phyloP scores from a whole-genome alignment of 108 stramenopile genomes.

The Licmophora abbreviata region DNA sequence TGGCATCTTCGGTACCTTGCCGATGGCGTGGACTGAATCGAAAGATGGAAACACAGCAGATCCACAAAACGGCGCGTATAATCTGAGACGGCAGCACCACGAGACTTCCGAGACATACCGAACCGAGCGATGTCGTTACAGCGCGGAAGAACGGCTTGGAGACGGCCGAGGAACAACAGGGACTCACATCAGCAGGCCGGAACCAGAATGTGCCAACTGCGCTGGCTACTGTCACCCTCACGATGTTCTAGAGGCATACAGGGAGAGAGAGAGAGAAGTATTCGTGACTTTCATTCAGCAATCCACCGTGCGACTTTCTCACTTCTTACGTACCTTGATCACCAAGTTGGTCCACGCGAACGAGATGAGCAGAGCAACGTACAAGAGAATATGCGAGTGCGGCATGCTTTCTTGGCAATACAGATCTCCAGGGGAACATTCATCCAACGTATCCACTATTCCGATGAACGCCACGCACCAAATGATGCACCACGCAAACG shows the following conservation, averaged over 20 bases:
- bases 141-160: conserved; percentile 26
- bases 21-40: no score
- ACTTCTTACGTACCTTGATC: conserved; percentile 34
- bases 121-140: conserved; percentile 51
- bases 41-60: background rate
- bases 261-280: conserved; percentile 4
- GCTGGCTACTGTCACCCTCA: conserved; percentile 67
- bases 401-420: background rate
- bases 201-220: conserved; percentile 85
- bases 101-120: conserved; percentile 59
- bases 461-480: conserved; percentile 65
- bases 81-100: conserved; percentile 4
- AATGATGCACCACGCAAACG: conserved; percentile 41
- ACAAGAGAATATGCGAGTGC: conserved; percentile 14
- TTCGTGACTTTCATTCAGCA: background rate
- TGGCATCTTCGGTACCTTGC: no score
- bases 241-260: conserved; percentile 41
- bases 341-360: conserved; percentile 67
- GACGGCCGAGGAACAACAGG: conserved; percentile 40
- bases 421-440: conserved; percentile 8
- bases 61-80: conserved; percentile 1
- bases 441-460: conserved; percentile 35
- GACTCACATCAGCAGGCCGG: conserved; percentile 22
- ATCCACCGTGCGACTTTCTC: no score
- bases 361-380: conserved; percentile 33